phyloP scores from a whole-genome alignment of 2,329 filamentous ascomycete genomes.

The Microdochium bolleyi region DNA sequence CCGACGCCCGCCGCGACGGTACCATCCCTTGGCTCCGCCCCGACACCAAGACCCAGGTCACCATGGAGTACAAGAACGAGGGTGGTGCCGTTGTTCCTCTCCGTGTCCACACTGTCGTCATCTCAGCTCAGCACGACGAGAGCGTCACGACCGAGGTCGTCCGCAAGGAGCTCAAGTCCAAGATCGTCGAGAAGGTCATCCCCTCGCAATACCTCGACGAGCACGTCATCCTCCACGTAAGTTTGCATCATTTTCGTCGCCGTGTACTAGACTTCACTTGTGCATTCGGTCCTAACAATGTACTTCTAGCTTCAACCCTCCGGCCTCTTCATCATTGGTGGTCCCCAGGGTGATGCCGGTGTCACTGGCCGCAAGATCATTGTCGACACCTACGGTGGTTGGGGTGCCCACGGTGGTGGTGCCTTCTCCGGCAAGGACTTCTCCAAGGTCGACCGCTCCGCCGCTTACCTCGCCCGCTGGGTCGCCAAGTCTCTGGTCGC shows the following conservation, averaged over 20 bases:
- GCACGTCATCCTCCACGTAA: slow-evolving; percentile 88
- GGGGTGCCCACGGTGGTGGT: slow-evolving; percentile 99
- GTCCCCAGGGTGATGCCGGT: slow-evolving; percentile 97
- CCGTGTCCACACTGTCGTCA: slow-evolving; percentile 92
- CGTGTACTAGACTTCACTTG: not conserved
- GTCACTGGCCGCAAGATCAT: slow-evolving; percentile 99
- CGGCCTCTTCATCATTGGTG: slow-evolving; percentile 97
- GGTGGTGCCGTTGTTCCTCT: slow-evolving; percentile 85
- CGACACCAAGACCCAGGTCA: slow-evolving; percentile 99
- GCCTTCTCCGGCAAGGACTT: slow-evolving; percentile 99
- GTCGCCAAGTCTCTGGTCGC: slow-evolving; percentile 96
- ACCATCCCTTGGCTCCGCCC: slow-evolving; percentile 88
- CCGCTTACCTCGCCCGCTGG: slow-evolving; percentile 96
- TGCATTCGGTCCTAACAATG: too few relatives aligned
- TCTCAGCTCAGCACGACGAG: slow-evolving; percentile 89
- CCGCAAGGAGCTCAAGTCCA: slow-evolving; percentile 90
- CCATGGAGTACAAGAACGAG: slow-evolving; percentile 97
- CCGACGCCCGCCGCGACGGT: slow-evolving; percentile 78
- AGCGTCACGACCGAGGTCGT: slow-evolving; percentile 86
- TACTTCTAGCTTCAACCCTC: slow-evolving; percentile 83
- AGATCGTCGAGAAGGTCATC: slow-evolving; percentile 95
- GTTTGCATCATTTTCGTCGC: slow-evolving; percentile 28
- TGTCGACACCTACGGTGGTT: slow-evolving; percentile 98
- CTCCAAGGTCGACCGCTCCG: slow-evolving; percentile 99
- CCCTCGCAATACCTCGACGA: slow-evolving; percentile 88